Percentiles rank a stretch among this genome's conserved stretches.
phyloP scores from a whole-genome alignment of 2,329 filamentous ascomycete species.

The Colletotrichum euphorbiae region DNA sequence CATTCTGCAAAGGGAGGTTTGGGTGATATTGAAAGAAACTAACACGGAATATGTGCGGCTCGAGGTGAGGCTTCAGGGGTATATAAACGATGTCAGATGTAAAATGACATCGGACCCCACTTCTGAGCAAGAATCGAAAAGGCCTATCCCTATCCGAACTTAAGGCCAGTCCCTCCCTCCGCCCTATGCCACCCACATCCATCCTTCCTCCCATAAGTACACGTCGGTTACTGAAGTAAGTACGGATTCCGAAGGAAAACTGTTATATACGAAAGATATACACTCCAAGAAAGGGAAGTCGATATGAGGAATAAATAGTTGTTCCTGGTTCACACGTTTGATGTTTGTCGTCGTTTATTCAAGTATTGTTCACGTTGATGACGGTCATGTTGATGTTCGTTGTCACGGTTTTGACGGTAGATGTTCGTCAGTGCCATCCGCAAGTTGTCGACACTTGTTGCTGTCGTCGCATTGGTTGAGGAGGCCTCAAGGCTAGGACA shows the following conservation, averaged over 20 bases:
- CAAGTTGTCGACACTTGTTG: not conserved
- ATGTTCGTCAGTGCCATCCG: not conserved
- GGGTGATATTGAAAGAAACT: not conserved
- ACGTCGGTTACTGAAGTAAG: not conserved
- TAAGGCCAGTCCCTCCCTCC: not conserved
- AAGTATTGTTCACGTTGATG: too few relatives aligned
- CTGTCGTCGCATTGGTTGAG: not conserved
- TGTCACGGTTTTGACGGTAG: not conserved
- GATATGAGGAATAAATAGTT: not conserved
- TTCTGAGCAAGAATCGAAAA: not conserved
- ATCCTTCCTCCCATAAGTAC: not conserved
- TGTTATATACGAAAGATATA: not conserved
- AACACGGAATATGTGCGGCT: not conserved
- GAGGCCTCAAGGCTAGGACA: conserved; percentile 3
- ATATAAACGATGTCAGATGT: not conserved
- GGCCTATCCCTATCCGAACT: not conserved
- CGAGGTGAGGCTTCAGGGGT: not conserved
- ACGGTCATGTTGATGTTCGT: not conserved
- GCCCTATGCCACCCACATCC: too few relatives aligned
- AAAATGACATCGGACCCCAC: not conserved
- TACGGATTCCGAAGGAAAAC: not conserved
- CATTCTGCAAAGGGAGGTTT: not conserved
- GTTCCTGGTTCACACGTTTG: conserved; percentile 3
- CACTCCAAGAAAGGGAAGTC: not conserved
- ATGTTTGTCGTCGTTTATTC: not conserved